These are phyloP conservation scores for Rhizophagus prolifer DNA, from an alignment of 192 early-diverging fungal genomes.

Conservation along the genomic window DNA sequence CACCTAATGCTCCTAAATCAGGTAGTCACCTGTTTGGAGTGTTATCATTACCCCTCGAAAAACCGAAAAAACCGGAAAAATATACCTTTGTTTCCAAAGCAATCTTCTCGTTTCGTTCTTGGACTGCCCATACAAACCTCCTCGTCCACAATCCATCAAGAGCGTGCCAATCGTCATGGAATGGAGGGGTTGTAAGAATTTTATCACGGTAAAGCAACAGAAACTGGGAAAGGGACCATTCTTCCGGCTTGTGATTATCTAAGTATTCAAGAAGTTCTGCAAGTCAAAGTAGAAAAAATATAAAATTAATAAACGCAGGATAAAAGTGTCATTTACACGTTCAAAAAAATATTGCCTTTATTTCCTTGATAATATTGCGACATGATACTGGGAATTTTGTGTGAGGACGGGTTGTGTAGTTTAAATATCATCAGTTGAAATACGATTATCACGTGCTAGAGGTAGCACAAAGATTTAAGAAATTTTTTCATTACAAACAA, in stretches of 20 bases:
- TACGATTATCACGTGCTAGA: constrained; percentile 23
- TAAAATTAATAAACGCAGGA: constrained; percentile 24
- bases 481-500: too few relatives aligned
- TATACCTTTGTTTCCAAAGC: constrained; percentile 6
- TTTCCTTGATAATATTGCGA: constrained; percentile 15
- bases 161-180: constrained; percentile 18
- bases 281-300: constrained; percentile 25
- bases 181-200: constrained; percentile 23
- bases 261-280: constrained; percentile 25
- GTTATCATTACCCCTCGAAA: constrained; percentile 25
- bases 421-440: constrained; percentile 8
- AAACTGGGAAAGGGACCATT: constrained; percentile 22
- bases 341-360: constrained; percentile 23
- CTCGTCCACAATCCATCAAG: constrained; percentile 20
- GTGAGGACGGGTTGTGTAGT: constrained; percentile 8
- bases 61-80: constrained; percentile 7
- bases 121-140: constrained; percentile 21
- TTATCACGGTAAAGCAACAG: constrained; percentile 24
- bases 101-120: constrained; percentile 24
- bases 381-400: background rate
- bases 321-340: constrained; percentile 24
- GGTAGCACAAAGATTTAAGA: background rate
- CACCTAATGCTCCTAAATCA: constrained; percentile 19
- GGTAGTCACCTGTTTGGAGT: background rate
- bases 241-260: constrained; percentile 17